These are phyloP conservation scores for Tuber melanosporum DNA, from an alignment of 495 filamentous ascomycete genomes.

Conservation along the genomic window DNA sequence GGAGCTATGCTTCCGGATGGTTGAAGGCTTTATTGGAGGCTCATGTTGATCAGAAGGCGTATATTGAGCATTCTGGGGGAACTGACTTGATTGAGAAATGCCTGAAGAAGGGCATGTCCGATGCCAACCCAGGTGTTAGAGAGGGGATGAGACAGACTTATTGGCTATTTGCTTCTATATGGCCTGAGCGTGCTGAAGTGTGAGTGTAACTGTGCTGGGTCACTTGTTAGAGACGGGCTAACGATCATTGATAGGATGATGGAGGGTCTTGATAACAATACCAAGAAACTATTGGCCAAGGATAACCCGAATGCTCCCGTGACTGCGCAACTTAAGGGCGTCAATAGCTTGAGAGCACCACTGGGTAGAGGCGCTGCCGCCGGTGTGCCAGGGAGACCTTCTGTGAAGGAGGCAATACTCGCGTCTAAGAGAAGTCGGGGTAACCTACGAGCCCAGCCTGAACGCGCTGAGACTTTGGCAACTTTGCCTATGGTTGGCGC, in stretches of 20 bases:
- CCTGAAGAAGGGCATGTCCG: slow-evolving; percentile 74
- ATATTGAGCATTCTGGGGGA: slow-evolving; percentile 75
- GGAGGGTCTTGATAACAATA: slow-evolving; percentile 63
- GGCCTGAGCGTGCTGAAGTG: slow-evolving; percentile 70
- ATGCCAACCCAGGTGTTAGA: slow-evolving; percentile 80
- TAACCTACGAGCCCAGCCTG: slow-evolving; percentile 60
- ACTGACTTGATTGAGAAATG: slow-evolving; percentile 78
- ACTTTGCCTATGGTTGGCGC: slow-evolving; percentile 39
- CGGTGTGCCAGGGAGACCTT: slow-evolving; percentile 50
- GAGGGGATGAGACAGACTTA: slow-evolving; percentile 76
- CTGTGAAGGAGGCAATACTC: slow-evolving; percentile 71
- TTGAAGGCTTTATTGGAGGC: slow-evolving; percentile 71
- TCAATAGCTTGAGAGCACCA: slow-evolving; percentile 50
- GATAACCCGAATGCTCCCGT: slow-evolving; percentile 67
- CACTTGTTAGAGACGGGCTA: slow-evolving; percentile 5
- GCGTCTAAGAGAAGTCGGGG: slow-evolving; percentile 66
- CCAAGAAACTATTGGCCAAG: slow-evolving; percentile 67
- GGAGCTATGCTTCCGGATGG: slow-evolving; percentile 74
- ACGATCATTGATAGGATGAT: slow-evolving; percentile 56
- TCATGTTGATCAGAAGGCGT: slow-evolving; percentile 68
- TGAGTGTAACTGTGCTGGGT: slow-evolving; percentile 45
- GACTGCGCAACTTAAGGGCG: slow-evolving; percentile 49
- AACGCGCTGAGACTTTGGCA: slow-evolving; percentile 46
- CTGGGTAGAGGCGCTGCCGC: slow-evolving; percentile 48
- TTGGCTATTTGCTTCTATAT: slow-evolving; percentile 70